Evolutionary conservation across 768 basidiomycete genomes (phyloP).

Genomic region (Phlegmacium glaucopus): DNA sequence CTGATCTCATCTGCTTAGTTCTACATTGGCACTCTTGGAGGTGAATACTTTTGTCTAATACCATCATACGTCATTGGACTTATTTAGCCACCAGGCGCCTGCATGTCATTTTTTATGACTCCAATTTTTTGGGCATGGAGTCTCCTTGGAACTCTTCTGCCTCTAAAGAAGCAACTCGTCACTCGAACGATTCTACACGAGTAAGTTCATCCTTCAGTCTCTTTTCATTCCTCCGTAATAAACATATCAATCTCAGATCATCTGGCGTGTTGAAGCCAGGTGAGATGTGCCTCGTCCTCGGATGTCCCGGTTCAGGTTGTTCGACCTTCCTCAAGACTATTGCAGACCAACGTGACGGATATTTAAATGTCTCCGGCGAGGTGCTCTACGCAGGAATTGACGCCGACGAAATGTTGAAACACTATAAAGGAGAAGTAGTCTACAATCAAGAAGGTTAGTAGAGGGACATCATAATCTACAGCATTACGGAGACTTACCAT

Average conservation of each 20-base stretch:
- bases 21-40: constrained; percentile 57
- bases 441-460: constrained; percentile 70
- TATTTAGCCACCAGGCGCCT: constrained; percentile 36
- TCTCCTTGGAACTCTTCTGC: constrained; percentile 36
- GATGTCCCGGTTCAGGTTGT: constrained; percentile 83
- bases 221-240: background rate
- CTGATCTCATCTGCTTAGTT: constrained; percentile 31
- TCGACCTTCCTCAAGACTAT: constrained; percentile 84
- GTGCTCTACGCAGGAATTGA: constrained; percentile 83
- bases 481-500: background rate
- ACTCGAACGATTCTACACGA: constrained; percentile 59
- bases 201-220: constrained; percentile 24
- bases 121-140: constrained; percentile 49
- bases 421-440: constrained; percentile 76
- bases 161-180: constrained; percentile 30
- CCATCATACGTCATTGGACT: background rate
- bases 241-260: constrained; percentile 32
- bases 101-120: constrained; percentile 47
- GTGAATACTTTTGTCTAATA: constrained; percentile 31
- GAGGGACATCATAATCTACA: background rate
- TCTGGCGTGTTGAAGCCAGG: constrained; percentile 72
- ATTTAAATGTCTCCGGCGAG: constrained; percentile 59
- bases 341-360: constrained; percentile 71
- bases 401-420: constrained; percentile 70
- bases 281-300: constrained; percentile 85